Percentiles rank a stretch among this genome's conserved stretches.
phyloP scores from a whole-genome alignment of 768 basidiomycete genomes.

The Rhodotorula graminis region DNA sequence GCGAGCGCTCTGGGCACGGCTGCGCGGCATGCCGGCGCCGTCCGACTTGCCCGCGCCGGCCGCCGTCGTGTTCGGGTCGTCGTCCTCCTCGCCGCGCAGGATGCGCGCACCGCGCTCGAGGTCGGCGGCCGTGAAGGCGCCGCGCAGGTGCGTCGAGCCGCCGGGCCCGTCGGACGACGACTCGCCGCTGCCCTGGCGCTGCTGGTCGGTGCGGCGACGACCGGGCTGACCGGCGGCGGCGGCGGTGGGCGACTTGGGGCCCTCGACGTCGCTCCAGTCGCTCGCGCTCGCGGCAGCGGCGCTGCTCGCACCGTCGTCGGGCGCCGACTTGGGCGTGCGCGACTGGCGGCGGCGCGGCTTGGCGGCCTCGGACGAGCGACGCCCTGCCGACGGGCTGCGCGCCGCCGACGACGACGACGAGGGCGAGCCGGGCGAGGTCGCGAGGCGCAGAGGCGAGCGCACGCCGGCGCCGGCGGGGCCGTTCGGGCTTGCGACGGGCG shows the following conservation, averaged over 20 bases:
- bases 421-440: not conserved
- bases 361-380: too few species aligned
- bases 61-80: not conserved
- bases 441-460: not conserved
- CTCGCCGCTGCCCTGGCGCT: not conserved
- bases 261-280: not conserved
- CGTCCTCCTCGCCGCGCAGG: constrained; percentile 3
- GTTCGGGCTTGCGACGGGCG: not conserved
- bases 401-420: not conserved
- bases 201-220: not conserved
- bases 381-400: not conserved
- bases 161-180: not conserved
- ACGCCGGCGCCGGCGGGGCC: not conserved
- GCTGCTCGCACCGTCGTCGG: not conserved
- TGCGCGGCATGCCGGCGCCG: not conserved
- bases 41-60: not conserved
- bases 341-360: not conserved
- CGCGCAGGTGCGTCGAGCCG: constrained; percentile 4
- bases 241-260: not conserved
- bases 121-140: constrained; percentile 27
- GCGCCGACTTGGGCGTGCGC: not conserved
- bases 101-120: constrained; percentile 23
- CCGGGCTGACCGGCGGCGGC: not conserved
- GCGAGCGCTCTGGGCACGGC: not conserved
- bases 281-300: not conserved